A percentile compares a stretch with the other conserved stretches of the same genome.
These are phyloP conservation scores for Striga hermonthica DNA, from an alignment of 305 asterid genomes.

Conservation along the genomic window DNA sequence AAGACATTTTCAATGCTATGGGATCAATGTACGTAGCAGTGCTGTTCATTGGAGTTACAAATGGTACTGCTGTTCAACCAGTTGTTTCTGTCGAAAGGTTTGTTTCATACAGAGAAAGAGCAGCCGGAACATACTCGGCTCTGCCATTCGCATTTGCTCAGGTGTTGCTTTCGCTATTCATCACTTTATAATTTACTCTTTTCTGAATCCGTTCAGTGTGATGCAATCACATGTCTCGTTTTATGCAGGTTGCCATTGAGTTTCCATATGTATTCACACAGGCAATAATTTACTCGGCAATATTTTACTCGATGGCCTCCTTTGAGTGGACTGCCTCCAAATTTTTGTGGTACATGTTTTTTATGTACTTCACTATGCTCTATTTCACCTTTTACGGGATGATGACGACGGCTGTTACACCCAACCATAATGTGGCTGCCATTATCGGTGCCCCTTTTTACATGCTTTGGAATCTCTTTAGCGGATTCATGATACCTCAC, in stretches of 20 bases:
- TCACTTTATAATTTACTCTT: constrained; percentile 16
- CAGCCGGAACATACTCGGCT: constrained; percentile 97
- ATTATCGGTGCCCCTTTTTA: constrained; percentile 86
- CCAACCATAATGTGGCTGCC: constrained; percentile 92
- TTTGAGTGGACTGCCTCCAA: constrained; percentile 75
- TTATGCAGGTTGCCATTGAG: constrained; percentile 84
- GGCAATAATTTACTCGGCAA: constrained; percentile 59
- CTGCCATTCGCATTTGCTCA: constrained; percentile 90
- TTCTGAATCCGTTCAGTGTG: neutral
- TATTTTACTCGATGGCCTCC: constrained; percentile 79
- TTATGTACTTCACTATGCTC: constrained; percentile 80
- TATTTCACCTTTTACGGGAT: constrained; percentile 94
- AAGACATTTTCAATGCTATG: constrained; percentile 90
- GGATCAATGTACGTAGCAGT: constrained; percentile 93
- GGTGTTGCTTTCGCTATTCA: constrained; percentile 41
- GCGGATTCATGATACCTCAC: constrained; percentile 95
- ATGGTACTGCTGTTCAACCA: constrained; percentile 88
- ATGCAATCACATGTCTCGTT: neutral
- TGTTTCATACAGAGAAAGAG: constrained; percentile 92
- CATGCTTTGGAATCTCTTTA: constrained; percentile 97
- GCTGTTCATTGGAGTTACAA: constrained; percentile 77
- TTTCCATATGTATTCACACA: constrained; percentile 82
- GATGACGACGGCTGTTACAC: constrained; percentile 98
- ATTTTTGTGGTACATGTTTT: constrained; percentile 67
- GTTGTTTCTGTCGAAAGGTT: constrained; percentile 94